Conservation (phyloP, 2,329 filamentous ascomycete species). For the Calcarisporium arbuscula region DNA sequence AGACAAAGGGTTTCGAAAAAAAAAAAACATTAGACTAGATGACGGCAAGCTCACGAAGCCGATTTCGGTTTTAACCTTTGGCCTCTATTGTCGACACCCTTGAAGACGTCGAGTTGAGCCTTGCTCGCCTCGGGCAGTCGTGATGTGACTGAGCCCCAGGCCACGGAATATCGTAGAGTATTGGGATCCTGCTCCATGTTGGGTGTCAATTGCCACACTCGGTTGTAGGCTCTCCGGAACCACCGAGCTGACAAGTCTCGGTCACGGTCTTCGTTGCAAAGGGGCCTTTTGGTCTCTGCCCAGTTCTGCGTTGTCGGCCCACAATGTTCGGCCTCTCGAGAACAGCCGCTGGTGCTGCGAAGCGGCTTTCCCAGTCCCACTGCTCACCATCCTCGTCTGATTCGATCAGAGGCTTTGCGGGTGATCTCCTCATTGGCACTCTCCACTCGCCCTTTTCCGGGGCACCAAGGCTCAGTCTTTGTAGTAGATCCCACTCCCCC, state of each 20-base stretch:
- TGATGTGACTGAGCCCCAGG: slow-evolving; percentile 37
- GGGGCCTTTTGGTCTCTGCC: slow-evolving; percentile 28
- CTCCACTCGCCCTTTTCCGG: slow-evolving; percentile 28
- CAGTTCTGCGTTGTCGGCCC: slow-evolving; percentile 25
- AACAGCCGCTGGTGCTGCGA: slow-evolving; percentile 28
- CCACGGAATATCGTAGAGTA: slow-evolving; percentile 26
- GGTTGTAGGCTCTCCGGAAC: slow-evolving; percentile 41
- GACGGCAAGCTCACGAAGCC: not conserved
- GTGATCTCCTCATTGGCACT: slow-evolving; percentile 26
- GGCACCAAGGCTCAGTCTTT: slow-evolving; percentile 36
- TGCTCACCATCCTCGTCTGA: not conserved
- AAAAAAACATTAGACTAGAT: not conserved
- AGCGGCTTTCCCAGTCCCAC: slow-evolving; percentile 40
- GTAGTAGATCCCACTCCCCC: slow-evolving; percentile 51
- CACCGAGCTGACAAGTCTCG: slow-evolving; percentile 30
- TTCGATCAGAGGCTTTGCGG: slow-evolving; percentile 9
- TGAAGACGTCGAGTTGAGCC: slow-evolving; percentile 40
- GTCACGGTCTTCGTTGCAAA: slow-evolving; percentile 26
- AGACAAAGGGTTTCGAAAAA: not conserved
- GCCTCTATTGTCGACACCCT: slow-evolving; percentile 32
- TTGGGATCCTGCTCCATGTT: slow-evolving; percentile 30
- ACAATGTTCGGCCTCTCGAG: slow-evolving; percentile 31
- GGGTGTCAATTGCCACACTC: slow-evolving; percentile 38
- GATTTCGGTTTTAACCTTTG: slow-evolving; percentile 3
- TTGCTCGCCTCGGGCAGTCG: slow-evolving; percentile 22